Evolutionary conservation across 202 grass and related monocot genomes (phyloP).

Genomic region (Panicum virgatum): DNA sequence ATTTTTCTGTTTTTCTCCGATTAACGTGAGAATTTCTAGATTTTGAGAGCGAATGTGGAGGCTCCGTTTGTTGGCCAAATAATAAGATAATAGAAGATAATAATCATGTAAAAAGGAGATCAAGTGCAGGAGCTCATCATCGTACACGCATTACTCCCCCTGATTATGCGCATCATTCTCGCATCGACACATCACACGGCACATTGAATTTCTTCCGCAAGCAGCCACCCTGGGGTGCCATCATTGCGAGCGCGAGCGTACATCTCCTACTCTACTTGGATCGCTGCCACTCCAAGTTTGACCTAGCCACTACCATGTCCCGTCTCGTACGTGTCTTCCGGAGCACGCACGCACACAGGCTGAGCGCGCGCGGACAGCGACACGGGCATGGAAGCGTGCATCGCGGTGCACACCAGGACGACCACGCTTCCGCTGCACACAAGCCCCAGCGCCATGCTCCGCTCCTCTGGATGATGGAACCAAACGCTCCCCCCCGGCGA

Average conservation of each 20-base stretch:
- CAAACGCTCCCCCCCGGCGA: not conserved
- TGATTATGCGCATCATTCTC: not conserved
- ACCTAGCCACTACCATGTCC: not conserved
- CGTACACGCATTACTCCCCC: too few relatives aligned
- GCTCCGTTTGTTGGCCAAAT: too few relatives aligned
- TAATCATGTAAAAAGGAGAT: too few relatives aligned
- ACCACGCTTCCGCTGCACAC: conserved; percentile 19
- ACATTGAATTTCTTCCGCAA: not conserved
- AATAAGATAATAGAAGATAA: too few relatives aligned
- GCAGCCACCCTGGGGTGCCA: not conserved
- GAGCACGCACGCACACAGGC: too few relatives aligned
- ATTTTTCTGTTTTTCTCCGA: too few relatives aligned
- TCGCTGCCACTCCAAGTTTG: conserved; percentile 20
- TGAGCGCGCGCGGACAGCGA: too few relatives aligned
- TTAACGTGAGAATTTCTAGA: too few relatives aligned
- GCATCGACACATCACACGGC: not conserved
- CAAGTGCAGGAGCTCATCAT: not conserved
- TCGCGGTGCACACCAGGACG: not conserved
- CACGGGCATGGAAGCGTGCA: not conserved
- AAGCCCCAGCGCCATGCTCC: not conserved
- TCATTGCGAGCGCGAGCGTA: not conserved
- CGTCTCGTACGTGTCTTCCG: conserved; percentile 21
- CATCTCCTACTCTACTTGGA: not conserved
- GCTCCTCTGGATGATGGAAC: not conserved
- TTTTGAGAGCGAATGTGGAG: too few relatives aligned